Base-by-base conservation (phyloP, 108 stramenopile genomes). In the Discostella stelligeroides region DNA sequence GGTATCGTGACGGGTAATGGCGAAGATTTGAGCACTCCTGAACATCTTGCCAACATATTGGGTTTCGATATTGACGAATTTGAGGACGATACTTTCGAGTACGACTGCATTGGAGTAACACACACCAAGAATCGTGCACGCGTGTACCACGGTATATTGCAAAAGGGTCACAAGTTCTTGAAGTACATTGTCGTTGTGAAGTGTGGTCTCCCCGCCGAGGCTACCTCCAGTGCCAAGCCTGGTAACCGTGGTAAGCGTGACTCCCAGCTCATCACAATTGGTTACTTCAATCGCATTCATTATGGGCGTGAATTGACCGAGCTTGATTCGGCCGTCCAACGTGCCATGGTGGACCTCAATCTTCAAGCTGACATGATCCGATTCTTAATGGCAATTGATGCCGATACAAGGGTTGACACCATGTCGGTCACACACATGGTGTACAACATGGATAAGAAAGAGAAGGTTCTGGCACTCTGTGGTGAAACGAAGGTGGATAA, bases 201-300 rank as follows among this genome's bases (percentile, higher is more conserved):
- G 69, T 79, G 81, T 12, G 84, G 84, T 49, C 47, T 73, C 6
- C 75, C 76, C n/a, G 81, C 38, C 0, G 84, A 85, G 49, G 68
- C 68, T 21, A 78, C 76, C 39, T 59, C 63, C 12, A 78, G 76
- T 11, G 59, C 75, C 51, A 79, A 78, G 57, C 76, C 84, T 39
- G 84, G 84, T 56, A 85, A 85, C 64, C 75, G 84, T 40, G 84
- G 84, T 59, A 85, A 85, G 81, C 73, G 84, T 43, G 84, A 85
- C 34, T 85, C 84, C 37, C 84, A 85, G 79, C 84, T 85, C 17
- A 68, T 85, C 7, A 78, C 70, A 15, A 76, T 76, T 15, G 84
- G 84, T 37, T 67, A 82, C 38, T 82, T 63, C 66, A 85, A 85
- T 48, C 81, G 84, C 50, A 76, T 85, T 41, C 84, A 82, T 34